phyloP scores from a whole-genome alignment of 805 yeast species.

The Kodamaea hsintzibuensis region DNA sequence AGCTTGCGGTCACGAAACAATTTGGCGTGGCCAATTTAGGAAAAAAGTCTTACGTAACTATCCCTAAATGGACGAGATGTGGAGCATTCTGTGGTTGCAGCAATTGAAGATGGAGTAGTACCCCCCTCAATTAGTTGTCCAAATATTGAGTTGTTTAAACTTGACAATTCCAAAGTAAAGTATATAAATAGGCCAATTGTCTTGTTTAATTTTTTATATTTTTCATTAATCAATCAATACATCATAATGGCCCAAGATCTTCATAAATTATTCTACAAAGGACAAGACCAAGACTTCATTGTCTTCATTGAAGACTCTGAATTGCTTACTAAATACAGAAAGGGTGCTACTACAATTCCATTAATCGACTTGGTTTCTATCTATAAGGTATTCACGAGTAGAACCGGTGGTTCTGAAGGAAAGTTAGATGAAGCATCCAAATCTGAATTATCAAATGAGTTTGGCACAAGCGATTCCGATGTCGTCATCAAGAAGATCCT shows the following conservation, averaged over 20 bases:
- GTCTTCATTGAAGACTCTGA: constrained; percentile 61
- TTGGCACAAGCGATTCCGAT: constrained; percentile 58
- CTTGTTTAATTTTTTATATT: not conserved
- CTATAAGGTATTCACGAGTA: constrained; percentile 63
- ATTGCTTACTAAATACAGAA: constrained; percentile 46
- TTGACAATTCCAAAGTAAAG: not conserved
- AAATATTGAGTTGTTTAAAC: not conserved
- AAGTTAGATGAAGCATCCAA: constrained; percentile 70
- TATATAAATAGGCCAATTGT: not conserved
- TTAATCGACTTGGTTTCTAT: constrained; percentile 61
- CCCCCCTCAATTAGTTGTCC: not conserved
- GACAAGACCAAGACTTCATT: constrained; percentile 61
- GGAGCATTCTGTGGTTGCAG: not conserved
- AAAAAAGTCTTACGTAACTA: not conserved
- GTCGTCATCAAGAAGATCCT: constrained; percentile 61
- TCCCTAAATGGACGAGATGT: not conserved
- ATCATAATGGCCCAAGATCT: constrained; percentile 11
- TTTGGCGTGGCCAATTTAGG: not conserved
- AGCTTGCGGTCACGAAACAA: not conserved
- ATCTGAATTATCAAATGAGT: constrained; percentile 62
- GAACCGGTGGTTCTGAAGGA: constrained; percentile 72
- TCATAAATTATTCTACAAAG: constrained; percentile 65
- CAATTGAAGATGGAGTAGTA: not conserved
- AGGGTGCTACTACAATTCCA: constrained; percentile 56
- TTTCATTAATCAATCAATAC: not conserved